These are phyloP conservation scores for Allantophomopsis lycopodina DNA, from an alignment of 2,329 filamentous ascomycete species.

Conservation along the genomic window DNA sequence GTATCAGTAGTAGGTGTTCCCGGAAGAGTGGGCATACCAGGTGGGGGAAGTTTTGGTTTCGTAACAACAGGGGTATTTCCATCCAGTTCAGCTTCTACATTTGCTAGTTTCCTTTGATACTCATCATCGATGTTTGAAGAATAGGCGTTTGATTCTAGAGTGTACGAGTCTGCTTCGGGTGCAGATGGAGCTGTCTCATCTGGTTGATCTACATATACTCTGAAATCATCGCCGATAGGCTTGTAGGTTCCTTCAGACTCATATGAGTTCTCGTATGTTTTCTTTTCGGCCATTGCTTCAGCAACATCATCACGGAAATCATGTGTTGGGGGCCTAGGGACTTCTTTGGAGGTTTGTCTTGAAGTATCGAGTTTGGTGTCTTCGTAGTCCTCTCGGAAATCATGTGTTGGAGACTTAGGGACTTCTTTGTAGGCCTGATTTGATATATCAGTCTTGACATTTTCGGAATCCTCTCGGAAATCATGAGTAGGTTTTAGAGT, in stretches of 20 bases:
- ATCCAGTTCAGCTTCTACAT: neutral
- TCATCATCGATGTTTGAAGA: too few relatives aligned
- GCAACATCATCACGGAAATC: conserved; percentile 3
- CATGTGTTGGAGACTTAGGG: conserved; percentile 6
- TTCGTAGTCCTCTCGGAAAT: conserved; percentile 4
- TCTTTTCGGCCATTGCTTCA: neutral
- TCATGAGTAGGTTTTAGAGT: conserved; percentile 5
- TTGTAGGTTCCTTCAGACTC: too few relatives aligned
- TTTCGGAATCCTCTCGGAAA: conserved; percentile 3
- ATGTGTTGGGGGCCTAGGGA: conserved; percentile 6
- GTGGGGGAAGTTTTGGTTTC: neutral
- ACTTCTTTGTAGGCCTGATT: conserved; percentile 3
- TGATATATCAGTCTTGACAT: neutral
- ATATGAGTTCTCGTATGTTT: neutral
- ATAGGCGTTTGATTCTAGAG: too few relatives aligned
- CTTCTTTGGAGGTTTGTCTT: conserved; percentile 2
- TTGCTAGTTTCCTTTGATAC: too few relatives aligned
- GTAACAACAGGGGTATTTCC: neutral
- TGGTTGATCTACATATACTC: too few relatives aligned
- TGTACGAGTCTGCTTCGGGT: too few relatives aligned
- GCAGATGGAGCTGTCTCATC: too few relatives aligned
- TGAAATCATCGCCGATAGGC: too few relatives aligned
- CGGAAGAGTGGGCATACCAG: conserved; percentile 7
- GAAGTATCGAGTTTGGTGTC: neutral
- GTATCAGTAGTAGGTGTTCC: conserved; percentile 5